Base-by-base conservation (phyloP, 2,329 filamentous ascomycete genomes). In the Epichloe sylvatica region DNA sequence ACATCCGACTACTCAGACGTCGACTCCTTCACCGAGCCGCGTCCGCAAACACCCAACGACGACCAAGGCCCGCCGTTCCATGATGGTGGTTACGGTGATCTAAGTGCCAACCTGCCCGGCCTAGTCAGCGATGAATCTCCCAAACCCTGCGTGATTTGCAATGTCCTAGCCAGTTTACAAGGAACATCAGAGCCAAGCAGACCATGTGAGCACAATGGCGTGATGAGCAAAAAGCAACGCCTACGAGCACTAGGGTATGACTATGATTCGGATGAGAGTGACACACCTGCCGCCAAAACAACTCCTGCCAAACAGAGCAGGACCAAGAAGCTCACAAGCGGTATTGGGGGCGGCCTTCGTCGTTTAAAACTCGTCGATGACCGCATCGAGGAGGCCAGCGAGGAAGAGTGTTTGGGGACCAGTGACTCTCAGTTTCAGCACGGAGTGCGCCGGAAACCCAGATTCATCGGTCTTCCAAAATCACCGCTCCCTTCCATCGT, bases 1-100 rank as follows among this genome's bases (percentile, higher is more conserved):
- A 49, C 41, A 19, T 46, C 48, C 1, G 52, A 55, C 34, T 49
- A 48, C 36, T 56, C 56, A 0, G 67, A 70, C 46, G 62, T 61
- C 15, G 67, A 68, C 15, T 66, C 63, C 0, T 59, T 68, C 8
- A 57, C 54, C 11, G 56, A 34, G 41, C 56, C 30, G 55, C 58
- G 55, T 9, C 52, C 17, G 30, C 30, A 38, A 13, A 12, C 33
- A 6, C 2, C 21, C 8, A 60, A 61, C 12, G 61, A 62, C 19
- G 68, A 69, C 40, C 65, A 69, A 44, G 60, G 63, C 4, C 58
- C 70, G 0, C 53, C 70, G 0, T 69, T 70, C 51, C 59, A 57
- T 11, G 60, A 66, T 9, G 48, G 42, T 0, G 64, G 67, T 0
- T 70, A 67, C 37, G 67, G 67, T 0, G 50, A 58, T 12, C 52